Base-by-base conservation (phyloP, 2,329 filamentous ascomycete species). In the Byssoonygena ceratinophila region DNA sequence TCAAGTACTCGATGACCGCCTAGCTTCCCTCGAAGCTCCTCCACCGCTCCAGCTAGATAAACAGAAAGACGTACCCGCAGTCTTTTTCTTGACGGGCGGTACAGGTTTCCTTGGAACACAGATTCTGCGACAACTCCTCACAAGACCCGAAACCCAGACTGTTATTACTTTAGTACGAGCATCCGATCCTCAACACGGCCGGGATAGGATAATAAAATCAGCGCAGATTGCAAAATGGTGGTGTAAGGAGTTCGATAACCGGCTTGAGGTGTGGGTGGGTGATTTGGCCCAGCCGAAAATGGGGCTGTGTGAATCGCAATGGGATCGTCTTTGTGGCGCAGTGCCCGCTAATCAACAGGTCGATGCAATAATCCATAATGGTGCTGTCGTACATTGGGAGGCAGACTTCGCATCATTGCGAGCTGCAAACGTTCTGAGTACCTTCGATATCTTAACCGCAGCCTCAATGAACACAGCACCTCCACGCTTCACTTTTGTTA, bases 331-430 rank as follows among this genome's bases (percentile, higher is more conserved):
- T 60, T 14, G 22, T 44, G 3, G 43, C 57, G 2, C 34, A 37
- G 34, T 66, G 63, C 1, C 34, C 14, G 3, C 34, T 5, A 18
- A 5, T 14, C 34, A 37, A n/a, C 34, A 18, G 4, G n/a, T 37
- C 3, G 67, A 75, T 56, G 59, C 74, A 3, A 74, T 83, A 46
- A 74, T 84, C 23, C 82, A 79, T 60, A 69, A 66, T 48, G 76
- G 71, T 9, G 73, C 74, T n/a, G 66, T 69, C n/a, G 55, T 59
- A 9, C 34, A 37, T 37, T 37, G 34, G 34, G 34, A 37, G n/a
- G 34, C 34, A 37, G 34, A 37, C 34, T 37, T 37, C 9, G 34
- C 34, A 37, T 37, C 34, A 5, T 37, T 37, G 9, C 34, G 34
- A 3, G 34, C 3, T 9, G 34, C 34, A 37, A 37, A 37, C 34